Evolutionary conservation across 1,139 yeast genomes (phyloP), one percentile per base, ranked within the genome.

Genomic region (Scheffersomyces quercinus): DNA sequence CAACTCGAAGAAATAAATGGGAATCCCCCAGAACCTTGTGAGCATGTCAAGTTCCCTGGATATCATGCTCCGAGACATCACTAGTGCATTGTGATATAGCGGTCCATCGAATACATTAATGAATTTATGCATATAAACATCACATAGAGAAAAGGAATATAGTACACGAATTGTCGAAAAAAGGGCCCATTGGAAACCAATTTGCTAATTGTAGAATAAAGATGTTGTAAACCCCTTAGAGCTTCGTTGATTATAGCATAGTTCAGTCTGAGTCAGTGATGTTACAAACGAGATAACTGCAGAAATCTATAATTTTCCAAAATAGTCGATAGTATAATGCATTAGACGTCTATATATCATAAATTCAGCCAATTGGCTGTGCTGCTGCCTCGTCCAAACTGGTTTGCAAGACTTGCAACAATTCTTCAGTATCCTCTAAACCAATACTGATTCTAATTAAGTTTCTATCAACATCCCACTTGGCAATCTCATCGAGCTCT

Each of bases 381-480:
- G 49, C 50, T 11, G 59, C 53, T 6, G 95, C 87, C 41, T 74
- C 73, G 38, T 83, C 83, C 64, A 87, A 67, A 15, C 88, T 84
- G 28, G 67, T 67, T 45, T 72, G 65, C 56, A 88, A 73, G n/a
- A 82, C 77, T 8, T 70, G 77, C 41, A 84, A 59, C 50, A 86
- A 70, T 32, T 76, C 79, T 2, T 70, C 71, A 29, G 73, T 69
- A 40, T 81, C 84, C 59, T 86, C 95, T 46, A 85, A 68, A 0
- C 99, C 99, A 43, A 93, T 82, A 59, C 96, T 87, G 44, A 93
- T 78, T 59, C 99, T 77, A 38, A 93, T 82, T 54, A 93, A 70
- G 56, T 85, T 78, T 50, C 84, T 70, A 58, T 88, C 96, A 28
- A 93, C 90, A 3, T 96, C 97, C 83, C 88, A 90, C 55, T 83